Percentiles rank a stretch among this genome's conserved stretches.
These are phyloP conservation scores for Phytopythium delawarense DNA, from an alignment of 352 stramenopile genomes.

Conservation along the genomic window DNA sequence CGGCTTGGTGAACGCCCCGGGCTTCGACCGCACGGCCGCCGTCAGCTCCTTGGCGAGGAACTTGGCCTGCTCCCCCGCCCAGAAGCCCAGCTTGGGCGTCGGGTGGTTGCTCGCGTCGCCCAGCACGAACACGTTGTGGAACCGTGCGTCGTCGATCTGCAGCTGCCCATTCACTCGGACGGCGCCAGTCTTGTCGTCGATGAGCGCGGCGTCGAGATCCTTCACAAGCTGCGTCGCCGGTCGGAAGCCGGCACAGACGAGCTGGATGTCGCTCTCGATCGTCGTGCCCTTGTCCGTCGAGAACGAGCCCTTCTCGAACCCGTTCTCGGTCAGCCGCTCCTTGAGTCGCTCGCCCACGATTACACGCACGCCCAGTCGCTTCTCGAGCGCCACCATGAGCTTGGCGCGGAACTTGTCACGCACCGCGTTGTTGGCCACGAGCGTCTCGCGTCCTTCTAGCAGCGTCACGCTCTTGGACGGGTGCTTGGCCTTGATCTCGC, in stretches of 20 bases:
- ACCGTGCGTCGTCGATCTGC: constrained; percentile 23
- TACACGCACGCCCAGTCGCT: constrained; percentile 17
- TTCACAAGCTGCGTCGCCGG: constrained; percentile 15
- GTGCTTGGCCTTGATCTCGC: constrained; percentile 30
- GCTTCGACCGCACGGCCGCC: constrained; percentile 15
- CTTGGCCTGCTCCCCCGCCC: constrained; percentile 22
- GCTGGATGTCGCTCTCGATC: constrained; percentile 29
- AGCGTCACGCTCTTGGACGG: constrained; percentile 29
- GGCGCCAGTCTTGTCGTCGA: constrained; percentile 13
- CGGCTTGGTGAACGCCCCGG: constrained; percentile 17
- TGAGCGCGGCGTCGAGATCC: constrained; percentile 13
- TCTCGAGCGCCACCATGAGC: constrained; percentile 13
- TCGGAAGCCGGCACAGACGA: constrained; percentile 25
- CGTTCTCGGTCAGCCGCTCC: constrained; percentile 16
- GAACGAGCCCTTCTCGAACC: constrained; percentile 18
- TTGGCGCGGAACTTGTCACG: constrained; percentile 16
- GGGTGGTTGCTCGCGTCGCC: constrained; percentile 34
- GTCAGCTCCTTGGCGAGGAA: constrained; percentile 21
- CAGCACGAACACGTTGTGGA: constrained; percentile 30
- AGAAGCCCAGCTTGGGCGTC: constrained; percentile 30
- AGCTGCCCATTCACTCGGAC: constrained; percentile 26
- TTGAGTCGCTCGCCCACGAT: constrained; percentile 22
- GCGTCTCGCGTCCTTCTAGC: constrained; percentile 17
- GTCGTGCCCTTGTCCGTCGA: constrained; percentile 24
- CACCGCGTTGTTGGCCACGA: constrained; percentile 18